Percentiles rank a stretch among this genome's conserved stretches.
These are phyloP conservation scores for Blastomyces silverae DNA, from an alignment of 2,329 filamentous ascomycete genomes.

Conservation along the genomic window DNA sequence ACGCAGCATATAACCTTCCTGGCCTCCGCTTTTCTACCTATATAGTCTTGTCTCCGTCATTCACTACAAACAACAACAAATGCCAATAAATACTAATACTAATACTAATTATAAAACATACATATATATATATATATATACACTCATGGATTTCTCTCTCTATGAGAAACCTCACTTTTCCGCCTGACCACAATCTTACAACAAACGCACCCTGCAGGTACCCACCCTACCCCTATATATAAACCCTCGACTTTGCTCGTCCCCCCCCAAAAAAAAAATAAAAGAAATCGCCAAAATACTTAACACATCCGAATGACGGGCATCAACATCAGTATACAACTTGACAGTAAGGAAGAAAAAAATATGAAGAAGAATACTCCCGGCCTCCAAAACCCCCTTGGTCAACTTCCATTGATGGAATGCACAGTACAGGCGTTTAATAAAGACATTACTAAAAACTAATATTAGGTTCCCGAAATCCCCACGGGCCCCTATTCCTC, in stretches of 20 bases:
- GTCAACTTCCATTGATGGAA: background rate
- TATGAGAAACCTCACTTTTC: too few species aligned
- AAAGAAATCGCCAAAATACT: background rate
- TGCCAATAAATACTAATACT: too few species aligned
- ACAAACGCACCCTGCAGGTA: background rate
- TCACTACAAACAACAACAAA: too few species aligned
- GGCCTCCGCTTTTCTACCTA: too few species aligned
- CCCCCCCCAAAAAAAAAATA: too few species aligned
- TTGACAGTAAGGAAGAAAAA: background rate
- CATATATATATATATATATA: too few species aligned
- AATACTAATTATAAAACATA: too few species aligned
- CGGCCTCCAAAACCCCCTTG: background rate
- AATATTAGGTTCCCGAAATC: background rate
- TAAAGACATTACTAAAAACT: background rate
- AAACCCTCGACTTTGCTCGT: too few species aligned
- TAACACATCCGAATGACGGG: background rate
- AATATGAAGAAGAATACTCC: background rate
- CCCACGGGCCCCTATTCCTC: background rate
- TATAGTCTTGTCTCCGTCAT: too few species aligned
- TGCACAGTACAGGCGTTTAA: background rate
- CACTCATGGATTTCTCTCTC: too few species aligned
- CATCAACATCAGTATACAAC: constrained; percentile 1
- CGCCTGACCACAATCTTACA: background rate
- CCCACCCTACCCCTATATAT: background rate
- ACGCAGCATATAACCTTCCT: background rate